Base-by-base conservation (phyloP, 1,139 yeast species). In the Geotrichum restrictum region DNA sequence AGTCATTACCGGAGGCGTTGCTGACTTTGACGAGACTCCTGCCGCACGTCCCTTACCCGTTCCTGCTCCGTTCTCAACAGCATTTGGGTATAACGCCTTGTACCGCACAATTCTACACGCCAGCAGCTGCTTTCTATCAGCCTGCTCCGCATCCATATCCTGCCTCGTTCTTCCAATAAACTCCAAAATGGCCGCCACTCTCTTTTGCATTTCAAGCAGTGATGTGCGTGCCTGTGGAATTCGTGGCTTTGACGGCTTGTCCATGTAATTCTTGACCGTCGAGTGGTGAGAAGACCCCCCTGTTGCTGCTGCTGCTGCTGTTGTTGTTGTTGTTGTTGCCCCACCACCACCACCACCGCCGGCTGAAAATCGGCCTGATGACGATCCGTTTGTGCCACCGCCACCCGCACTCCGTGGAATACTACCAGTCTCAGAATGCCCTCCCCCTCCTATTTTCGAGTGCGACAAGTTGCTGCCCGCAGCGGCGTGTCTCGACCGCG, bases 131-230 rank as follows among this genome's bases (percentile, higher is more conserved):
- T 73, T 71, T 60, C 86, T 79, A 54, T 77, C 76, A 8, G 75
- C 71, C 58, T 82, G 82, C 63, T 89, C 96, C 49, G 79, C 80
- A 43, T 82, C 83, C 57, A 89, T 72, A 64, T 93, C 97, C 54
- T 82, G 69, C 66, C 88, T 95, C 1, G 95, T 85, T 47, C 96
- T 75, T 7, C 88, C 88, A 31, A 91, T 77, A 77, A 91, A 93
- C 70, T 93, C 98, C 62, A 91, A 73, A 18, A 93, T 89, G 2
- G 96, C 95, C 3, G 91, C 86, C 0, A 89, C 87, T 54, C 98
- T 77, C 64, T 88, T 83, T 52, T 91, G 80, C 82, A 91, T 82
- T 65, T 91, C 98, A 59, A 79, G 78, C 55, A 89, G 70, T 1
- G 89, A 78, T 1, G 88, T 79, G 52, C 87, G 79, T 11, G 83